phyloP scores from a whole-genome alignment of 2,329 filamentous ascomycete genomes.

The Aspergillus uvarum region DNA sequence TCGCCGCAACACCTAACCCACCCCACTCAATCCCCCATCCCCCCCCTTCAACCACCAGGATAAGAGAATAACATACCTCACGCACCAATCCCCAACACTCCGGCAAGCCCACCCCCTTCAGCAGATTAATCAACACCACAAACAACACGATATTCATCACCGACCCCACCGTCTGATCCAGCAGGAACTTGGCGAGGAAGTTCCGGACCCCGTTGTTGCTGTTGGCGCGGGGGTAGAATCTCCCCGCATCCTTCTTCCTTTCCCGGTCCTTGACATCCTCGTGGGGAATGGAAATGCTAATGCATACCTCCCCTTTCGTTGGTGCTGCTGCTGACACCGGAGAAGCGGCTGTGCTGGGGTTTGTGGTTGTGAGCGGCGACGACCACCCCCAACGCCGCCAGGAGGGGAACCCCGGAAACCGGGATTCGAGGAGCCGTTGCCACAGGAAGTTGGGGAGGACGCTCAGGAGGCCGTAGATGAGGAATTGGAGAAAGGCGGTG shows the following conservation, averaged over 20 bases:
- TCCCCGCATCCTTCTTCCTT: too few species aligned
- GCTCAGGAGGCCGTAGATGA: slow-evolving; percentile 69
- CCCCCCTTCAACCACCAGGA: not conserved
- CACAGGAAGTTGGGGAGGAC: slow-evolving; percentile 83
- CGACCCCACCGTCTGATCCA: slow-evolving; percentile 59
- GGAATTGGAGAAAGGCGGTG: slow-evolving; percentile 71
- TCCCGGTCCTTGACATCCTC: too few species aligned
- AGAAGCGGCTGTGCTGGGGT: too few species aligned
- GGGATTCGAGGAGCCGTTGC: slow-evolving; percentile 75
- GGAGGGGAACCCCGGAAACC: slow-evolving; percentile 65
- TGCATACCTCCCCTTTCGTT: not conserved
- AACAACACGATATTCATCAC: slow-evolving; percentile 59
- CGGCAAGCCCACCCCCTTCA: slow-evolving; percentile 33
- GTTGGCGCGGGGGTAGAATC: not conserved
- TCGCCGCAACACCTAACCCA: not conserved
- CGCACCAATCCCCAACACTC: slow-evolving; percentile 31
- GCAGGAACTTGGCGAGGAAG: slow-evolving; percentile 54
- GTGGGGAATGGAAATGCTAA: not conserved
- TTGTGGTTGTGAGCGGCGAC: not conserved
- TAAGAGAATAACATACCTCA: slow-evolving; percentile 28
- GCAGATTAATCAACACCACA: slow-evolving; percentile 53
- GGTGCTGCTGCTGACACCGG: not conserved
- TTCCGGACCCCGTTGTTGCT: slow-evolving; percentile 40
- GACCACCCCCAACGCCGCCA: not conserved
- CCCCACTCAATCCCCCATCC: not conserved